Evolutionary conservation across 768 basidiomycete genomes (phyloP).

Genomic region (Tricholoma hemisulphureum): DNA sequence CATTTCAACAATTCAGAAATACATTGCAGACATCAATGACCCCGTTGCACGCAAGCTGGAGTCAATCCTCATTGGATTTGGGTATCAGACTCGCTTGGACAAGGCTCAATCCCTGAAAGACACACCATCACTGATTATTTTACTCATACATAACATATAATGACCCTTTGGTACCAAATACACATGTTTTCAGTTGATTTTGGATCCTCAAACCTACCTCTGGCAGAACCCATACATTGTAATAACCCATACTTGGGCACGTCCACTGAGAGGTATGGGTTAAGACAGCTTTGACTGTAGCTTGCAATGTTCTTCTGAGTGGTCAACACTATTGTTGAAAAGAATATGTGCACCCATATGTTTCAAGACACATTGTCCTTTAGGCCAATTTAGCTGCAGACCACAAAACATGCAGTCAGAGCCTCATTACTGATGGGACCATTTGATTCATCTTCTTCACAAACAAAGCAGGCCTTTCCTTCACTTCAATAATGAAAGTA

Average conservation of each 20-base stretch:
- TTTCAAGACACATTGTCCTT: too few species aligned
- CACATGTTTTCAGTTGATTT: too few species aligned
- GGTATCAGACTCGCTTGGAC: slow-evolving; percentile 3
- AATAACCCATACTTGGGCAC: neutral
- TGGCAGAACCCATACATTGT: neutral
- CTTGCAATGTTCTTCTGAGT: too few species aligned
- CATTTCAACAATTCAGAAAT: neutral
- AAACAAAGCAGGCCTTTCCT: slow-evolving; percentile 11
- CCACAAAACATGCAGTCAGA: too few species aligned
- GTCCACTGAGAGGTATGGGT: too few species aligned
- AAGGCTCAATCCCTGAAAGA: neutral
- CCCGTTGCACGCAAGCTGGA: slow-evolving; percentile 7
- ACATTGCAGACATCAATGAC: slow-evolving; percentile 5
- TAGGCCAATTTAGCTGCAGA: too few species aligned
- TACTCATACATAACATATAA: neutral
- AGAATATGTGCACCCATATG: too few species aligned
- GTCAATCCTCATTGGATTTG: neutral
- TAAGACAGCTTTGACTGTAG: too few species aligned
- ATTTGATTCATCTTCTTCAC: neutral
- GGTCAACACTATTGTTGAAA: too few species aligned
- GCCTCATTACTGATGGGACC: too few species aligned
- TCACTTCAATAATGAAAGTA: too few species aligned
- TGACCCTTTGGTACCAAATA: too few species aligned
- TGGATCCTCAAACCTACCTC: neutral
- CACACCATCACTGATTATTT: neutral